Conservation (phyloP, 305 asterid species). For the Fraxinus nigra region DNA sequence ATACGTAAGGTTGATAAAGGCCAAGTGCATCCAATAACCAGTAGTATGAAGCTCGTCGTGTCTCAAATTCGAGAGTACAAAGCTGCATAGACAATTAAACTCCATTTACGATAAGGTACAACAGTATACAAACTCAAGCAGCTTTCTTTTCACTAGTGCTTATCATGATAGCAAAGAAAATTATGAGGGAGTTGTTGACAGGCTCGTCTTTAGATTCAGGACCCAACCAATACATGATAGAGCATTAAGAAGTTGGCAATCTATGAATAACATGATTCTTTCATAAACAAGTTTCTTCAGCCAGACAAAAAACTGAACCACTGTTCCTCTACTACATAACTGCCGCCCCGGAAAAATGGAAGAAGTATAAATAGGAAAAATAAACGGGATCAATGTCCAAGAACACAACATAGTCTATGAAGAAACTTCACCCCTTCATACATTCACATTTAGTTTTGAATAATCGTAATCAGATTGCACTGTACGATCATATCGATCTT, state of each 20-base stretch:
- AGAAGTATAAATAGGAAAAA: neutral
- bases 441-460: neutral
- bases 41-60: constrained; percentile 88
- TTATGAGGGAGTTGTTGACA: neutral
- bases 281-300: neutral
- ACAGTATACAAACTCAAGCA: neutral
- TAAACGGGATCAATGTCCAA: neutral
- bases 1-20: constrained; percentile 81
- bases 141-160: neutral
- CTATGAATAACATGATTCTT: neutral
- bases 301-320: neutral
- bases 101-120: neutral
- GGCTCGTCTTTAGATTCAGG: neutral
- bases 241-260: neutral
- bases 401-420: neutral
- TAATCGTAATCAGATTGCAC: neutral
- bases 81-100: constrained; percentile 40
- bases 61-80: constrained; percentile 90
- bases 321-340: neutral
- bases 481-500: neutral
- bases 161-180: neutral
- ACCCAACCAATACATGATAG: neutral
- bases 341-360: neutral
- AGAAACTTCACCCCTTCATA: neutral
- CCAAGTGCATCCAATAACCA: constrained; percentile 74